Percentiles rank a stretch among this genome's conserved stretches.
phyloP scores from a whole-genome alignment of 164 flowering plant species.

The Umbilicus rupestris region DNA sequence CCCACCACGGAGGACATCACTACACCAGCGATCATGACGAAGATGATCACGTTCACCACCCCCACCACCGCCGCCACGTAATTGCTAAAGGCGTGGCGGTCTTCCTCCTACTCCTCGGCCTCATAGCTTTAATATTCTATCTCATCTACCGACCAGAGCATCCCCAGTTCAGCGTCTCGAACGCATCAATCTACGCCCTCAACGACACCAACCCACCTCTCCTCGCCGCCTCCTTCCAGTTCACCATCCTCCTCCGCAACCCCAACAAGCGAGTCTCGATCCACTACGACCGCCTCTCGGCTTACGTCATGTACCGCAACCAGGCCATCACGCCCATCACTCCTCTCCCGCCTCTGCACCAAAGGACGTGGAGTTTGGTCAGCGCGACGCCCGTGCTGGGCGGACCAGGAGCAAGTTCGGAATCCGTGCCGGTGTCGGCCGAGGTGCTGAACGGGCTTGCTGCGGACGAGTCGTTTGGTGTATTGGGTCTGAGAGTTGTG shows the following conservation, averaged over 20 bases:
- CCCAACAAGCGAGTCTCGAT: constrained; percentile 55
- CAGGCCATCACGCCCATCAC: constrained; percentile 52
- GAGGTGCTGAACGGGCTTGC: constrained; percentile 48
- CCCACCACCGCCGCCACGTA: constrained; percentile 13
- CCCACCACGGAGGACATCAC: background rate
- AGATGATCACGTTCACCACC: too few relatives aligned
- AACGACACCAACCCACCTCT: constrained; percentile 37
- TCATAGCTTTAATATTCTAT: constrained; percentile 47
- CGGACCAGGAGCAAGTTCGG: constrained; percentile 29
- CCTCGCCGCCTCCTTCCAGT: constrained; percentile 58
- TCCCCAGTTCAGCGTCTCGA: constrained; percentile 56
- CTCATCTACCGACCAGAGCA: constrained; percentile 60
- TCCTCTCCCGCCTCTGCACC: constrained; percentile 51
- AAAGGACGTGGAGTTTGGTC: constrained; percentile 41
- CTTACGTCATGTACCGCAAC: constrained; percentile 42
- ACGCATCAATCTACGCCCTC: constrained; percentile 50
- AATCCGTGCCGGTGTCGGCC: constrained; percentile 39
- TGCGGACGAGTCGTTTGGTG: constrained; percentile 55
- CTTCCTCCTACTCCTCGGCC: constrained; percentile 49
- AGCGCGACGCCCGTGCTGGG: constrained; percentile 56
- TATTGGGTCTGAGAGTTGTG: constrained; percentile 50
- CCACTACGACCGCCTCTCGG: constrained; percentile 48
- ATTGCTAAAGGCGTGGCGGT: constrained; percentile 20
- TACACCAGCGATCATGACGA: constrained; percentile 7
- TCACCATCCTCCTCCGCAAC: constrained; percentile 61